Base-by-base conservation (phyloP, 2,329 filamentous ascomycete genomes). In the Zarea fungicola region DNA sequence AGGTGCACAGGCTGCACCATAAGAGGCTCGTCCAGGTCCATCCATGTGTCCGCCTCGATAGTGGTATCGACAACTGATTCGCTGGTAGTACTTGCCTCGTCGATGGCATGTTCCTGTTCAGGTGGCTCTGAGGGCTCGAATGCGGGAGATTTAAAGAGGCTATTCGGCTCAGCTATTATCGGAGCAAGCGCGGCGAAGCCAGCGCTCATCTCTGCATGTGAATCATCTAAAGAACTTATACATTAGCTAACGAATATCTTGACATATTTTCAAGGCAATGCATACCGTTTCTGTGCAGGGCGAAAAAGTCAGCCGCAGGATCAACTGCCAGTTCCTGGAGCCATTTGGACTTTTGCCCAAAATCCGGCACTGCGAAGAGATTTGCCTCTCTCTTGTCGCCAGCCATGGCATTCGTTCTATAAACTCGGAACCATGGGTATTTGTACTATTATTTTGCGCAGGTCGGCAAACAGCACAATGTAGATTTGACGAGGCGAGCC, bases 291-390 rank as follows among this genome's bases (percentile, higher is more conserved):
- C 72, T 50, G 5, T 70, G 56, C 3, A 70, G 60, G 21, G 67
- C 59, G 59, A 81, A 81, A 58, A 79, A 75, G 8, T 60, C 53
- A 35, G 58, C 50, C 16, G 52, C 40, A 22, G 54, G 35, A 19
- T 60, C 54, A 28, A 42, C 44, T 19, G 50, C 52, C 19, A 60
- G 26, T 40, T 61, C 53, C 7, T 71, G 64, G 31, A 78, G 64
- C 63, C 76, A 75, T 55, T 66, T 71, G 3, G 83, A 80, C 22
- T 73, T 66, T 48, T 69, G 70, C 75, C 77, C 81, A 52, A 86
- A 75, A 59, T 83, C 73, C 32, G 80, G 80, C 39, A 83, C 80
- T 32, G 77, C 75, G 60, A 88, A 88, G 26, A 83, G 74, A 59
- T 84, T 67, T 41, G 76, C 71, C 47, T 66, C 60, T 34, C 74